Base-by-base conservation (phyloP, 176 grass and related monocot species). In the Themeda triandra region DNA sequence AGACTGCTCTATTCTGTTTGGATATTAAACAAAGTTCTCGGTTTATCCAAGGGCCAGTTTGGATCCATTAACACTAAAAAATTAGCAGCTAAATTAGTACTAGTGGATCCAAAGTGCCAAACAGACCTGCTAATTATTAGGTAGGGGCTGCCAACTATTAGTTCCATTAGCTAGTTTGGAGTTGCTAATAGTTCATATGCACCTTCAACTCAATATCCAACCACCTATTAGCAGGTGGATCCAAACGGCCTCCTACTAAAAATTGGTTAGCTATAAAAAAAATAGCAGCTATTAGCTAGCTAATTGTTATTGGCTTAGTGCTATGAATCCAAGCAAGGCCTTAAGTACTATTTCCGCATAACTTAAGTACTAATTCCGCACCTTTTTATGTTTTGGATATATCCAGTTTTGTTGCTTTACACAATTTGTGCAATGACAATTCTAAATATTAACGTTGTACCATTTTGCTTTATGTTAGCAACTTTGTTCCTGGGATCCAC, bases 401-500 rank as follows among this genome's bases (percentile, higher is more conserved):
- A 75, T 40, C 33, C 45, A 60, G 13, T 35, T 40, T 84, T 75
- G 62, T 59, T 21, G n/a, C 29, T 33, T 64, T 63, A 39, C 68
- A 17, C 67, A 6, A 80, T 85, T 49, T 68, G 21, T 75, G 0
- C 35, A 46, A 37, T 45, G 71, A 29, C 79, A 68, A 60, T 79
- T 79, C 7, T 44, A 23, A 42, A 67, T 80, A 32, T 66, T 91
- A 80, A 72, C 64, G 37, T 64, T 35, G 42, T 71, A 35, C 17
- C 63, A n/a, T 66, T 87, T 45, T 74, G 8, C 33, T 66, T 82
- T 80, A 73, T 60, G 1, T 25, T 51, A 97, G 95, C 86, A 88
- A 91, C 86, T 97, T 68, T 97, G 95, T 56, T 97, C 92, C 60
- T 97, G 95, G 95, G 92, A 97, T 88, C 95, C 90, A 12, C 84